A percentile compares a stretch with the other conserved stretches of the same genome.
Conservation (phyloP, 208 protist genomes). For the Leishmania lainsoni region DNA sequence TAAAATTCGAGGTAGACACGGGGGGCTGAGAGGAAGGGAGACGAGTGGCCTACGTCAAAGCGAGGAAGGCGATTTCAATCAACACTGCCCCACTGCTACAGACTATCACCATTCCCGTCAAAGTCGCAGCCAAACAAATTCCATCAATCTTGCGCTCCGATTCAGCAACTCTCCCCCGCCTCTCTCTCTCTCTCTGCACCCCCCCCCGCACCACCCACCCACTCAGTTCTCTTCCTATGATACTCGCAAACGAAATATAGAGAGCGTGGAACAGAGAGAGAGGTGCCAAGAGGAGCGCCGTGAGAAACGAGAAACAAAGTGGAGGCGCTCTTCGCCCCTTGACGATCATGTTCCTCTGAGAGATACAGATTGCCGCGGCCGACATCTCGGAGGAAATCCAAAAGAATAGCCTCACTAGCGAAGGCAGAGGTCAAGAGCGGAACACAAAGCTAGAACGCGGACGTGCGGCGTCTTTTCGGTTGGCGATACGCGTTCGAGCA, state of each 20-base stretch:
- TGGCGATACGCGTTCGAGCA: no score
- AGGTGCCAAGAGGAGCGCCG: background rate
- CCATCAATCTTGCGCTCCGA: background rate
- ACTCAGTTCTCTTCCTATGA: background rate
- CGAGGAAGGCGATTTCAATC: background rate
- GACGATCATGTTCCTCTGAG: background rate
- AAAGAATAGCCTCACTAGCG: no score
- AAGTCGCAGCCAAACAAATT: background rate
- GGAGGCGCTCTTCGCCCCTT: background rate
- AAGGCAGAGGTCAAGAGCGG: no score
- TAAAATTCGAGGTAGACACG: background rate
- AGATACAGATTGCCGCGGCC: background rate
- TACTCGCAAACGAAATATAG: background rate
- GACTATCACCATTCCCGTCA: background rate
- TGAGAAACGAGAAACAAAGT: background rate
- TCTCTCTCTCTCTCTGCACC: no score
- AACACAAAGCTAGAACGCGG: no score
- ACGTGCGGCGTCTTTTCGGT: no score
- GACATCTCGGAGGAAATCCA: background rate
- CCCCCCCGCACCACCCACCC: background rate
- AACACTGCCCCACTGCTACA: background rate
- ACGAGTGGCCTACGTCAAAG: background rate
- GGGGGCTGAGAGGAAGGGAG: background rate
- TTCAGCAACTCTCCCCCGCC: background rate
- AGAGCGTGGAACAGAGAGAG: background rate